Base-by-base conservation (phyloP, 148 eudicot species). In the Rhododendron ferrugineum region DNA sequence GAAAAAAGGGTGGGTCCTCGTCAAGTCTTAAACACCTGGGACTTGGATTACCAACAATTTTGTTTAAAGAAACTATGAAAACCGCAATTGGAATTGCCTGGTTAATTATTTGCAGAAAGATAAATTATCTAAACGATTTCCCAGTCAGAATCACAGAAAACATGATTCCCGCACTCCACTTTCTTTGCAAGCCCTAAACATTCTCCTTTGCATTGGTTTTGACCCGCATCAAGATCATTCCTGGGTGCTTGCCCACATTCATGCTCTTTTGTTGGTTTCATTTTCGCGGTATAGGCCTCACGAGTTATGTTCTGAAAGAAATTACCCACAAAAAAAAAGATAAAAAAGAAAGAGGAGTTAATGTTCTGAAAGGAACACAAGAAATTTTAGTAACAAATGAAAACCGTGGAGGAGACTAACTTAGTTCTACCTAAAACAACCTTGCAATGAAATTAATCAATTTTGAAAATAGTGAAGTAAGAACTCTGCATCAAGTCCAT, bases 91-190 rank as follows among this genome's bases (percentile, higher is more conserved):
- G 32, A 58, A 81, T 34, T 20, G 49, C 50, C 32, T 20, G 16
- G 54, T 2, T 13, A 50, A 11, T 58, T 34, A 73, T 50, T 49
- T 84, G 62, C 80, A 9, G 23, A 37, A 11, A 9, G 64, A 15
- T 6, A 10, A 78, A 22, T 46, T 62, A 64, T 70, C 68, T 85
- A 85, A 52, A 85, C 70, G 5, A 85, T 70, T 49, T 78, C 83
- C 86, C 83, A 85, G 66, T 79, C 86, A 4, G 78, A 62, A 62
- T 85, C 83, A 13, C 64, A 85, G 47, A 62, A 77, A 15, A 78
- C 83, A 60, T 16, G 9, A 66, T 66, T 32, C 10, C 42, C 46
- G 23, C 42, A 3, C 83, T 79, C 86, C 22, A 30, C 22, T 42
- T 78, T 82, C 28, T 14, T 37, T 5, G 34, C 3, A 10, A 9